Evolutionary conservation across 345 rosid species (phyloP).

Genomic region (Populus tremula): DNA sequence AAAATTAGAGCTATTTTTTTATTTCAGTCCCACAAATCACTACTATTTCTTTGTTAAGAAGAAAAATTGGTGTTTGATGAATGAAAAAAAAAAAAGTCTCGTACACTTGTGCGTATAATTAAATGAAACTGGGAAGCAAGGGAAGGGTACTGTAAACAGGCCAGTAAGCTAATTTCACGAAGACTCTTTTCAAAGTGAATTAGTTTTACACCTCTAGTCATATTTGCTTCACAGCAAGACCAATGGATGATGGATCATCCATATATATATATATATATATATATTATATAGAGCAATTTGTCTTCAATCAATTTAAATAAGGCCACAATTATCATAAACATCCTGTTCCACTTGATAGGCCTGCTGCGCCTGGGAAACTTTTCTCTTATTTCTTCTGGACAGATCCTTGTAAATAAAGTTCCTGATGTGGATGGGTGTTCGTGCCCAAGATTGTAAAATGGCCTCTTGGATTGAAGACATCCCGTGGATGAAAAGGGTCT

Average conservation of each 20-base stretch:
- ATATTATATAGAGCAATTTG: neutral
- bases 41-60: no score
- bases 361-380: neutral
- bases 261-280: no score
- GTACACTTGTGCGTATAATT: no score
- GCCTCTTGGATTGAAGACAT: slow-evolving; percentile 13
- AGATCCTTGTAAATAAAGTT: slow-evolving; percentile 38
- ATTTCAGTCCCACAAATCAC: no score
- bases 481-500: slow-evolving; percentile 3
- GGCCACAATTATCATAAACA: no score
- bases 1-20: no score
- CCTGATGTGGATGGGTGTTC: slow-evolving; percentile 12
- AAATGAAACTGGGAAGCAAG: slow-evolving; percentile 67
- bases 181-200: neutral
- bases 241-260: neutral
- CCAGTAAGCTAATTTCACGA: neutral
- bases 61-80: no score
- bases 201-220: neutral
- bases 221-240: neutral
- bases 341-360: neutral
- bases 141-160: slow-evolving; percentile 56
- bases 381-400: slow-evolving; percentile 5
- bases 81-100: no score
- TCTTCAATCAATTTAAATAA: neutral
- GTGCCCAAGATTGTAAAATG: slow-evolving; percentile 11